These are phyloP conservation scores for Trametes meyenii DNA, from an alignment of 768 basidiomycete species.

Conservation along the genomic window DNA sequence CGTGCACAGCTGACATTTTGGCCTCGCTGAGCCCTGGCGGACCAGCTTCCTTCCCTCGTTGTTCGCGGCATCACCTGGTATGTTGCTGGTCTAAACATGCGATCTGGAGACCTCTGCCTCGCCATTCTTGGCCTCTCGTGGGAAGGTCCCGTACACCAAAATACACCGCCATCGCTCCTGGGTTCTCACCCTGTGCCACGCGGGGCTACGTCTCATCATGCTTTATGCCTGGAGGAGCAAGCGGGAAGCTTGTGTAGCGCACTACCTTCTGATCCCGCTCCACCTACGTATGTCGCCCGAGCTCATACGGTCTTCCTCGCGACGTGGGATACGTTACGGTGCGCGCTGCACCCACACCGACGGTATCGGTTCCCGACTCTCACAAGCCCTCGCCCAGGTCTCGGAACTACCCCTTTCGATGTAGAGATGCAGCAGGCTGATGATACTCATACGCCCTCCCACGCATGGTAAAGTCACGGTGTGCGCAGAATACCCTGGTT, in stretches of 20 bases:
- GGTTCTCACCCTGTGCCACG: conserved; percentile 24
- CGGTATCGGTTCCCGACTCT: background rate
- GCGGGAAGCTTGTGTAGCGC: conserved; percentile 2
- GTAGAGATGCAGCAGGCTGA: background rate
- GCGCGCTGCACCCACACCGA: background rate
- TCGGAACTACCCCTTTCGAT: conserved; percentile 3
- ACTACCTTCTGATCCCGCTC: conserved; percentile 12
- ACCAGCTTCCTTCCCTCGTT: background rate
- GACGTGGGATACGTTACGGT: background rate
- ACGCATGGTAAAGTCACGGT: background rate
- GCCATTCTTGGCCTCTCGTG: conserved; percentile 15
- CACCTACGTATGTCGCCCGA: conserved; percentile 6
- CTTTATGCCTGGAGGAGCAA: conserved; percentile 9
- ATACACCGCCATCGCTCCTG: conserved; percentile 7
- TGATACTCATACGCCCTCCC: conserved; percentile 2
- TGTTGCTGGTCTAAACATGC: background rate
- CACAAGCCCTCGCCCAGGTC: background rate
- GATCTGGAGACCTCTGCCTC: conserved; percentile 15
- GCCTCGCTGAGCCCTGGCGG: background rate
- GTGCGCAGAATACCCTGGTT: background rate
- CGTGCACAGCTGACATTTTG: background rate
- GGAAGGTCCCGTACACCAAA: conserved; percentile 11
- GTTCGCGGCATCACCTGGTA: background rate
- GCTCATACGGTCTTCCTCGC: conserved; percentile 2
- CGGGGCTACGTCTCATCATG: conserved; percentile 11